These are phyloP conservation scores for Fragaria ananassa DNA, from an alignment of 306 rosid genomes.

Conservation along the genomic window DNA sequence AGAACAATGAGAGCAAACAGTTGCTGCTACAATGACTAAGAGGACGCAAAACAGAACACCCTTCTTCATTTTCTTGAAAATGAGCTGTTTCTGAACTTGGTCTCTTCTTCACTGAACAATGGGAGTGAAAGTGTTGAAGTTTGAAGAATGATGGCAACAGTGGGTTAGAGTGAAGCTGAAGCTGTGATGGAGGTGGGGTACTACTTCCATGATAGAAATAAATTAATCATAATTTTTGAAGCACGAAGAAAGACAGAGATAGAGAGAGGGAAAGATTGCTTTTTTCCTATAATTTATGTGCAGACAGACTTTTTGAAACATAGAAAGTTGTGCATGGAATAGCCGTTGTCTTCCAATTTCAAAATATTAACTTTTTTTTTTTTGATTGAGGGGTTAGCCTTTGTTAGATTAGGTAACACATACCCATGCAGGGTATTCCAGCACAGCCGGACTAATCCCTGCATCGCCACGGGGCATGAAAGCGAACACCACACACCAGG, in stretches of 20 bases:
- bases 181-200: constrained; percentile 29
- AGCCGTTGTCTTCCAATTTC: constrained; percentile 30
- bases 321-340: constrained; percentile 27
- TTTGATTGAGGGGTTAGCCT: too few species aligned
- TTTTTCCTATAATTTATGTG: constrained; percentile 32
- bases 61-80: constrained; percentile 37
- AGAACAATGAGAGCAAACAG: constrained; percentile 34
- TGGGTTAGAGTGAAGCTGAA: constrained; percentile 11
- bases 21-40: constrained; percentile 30
- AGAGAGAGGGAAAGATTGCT: constrained; percentile 6
- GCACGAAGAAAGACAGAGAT: constrained; percentile 27
- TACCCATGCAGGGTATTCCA: too few species aligned
- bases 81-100: constrained; percentile 13
- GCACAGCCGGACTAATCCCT: too few species aligned
- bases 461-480: too few species aligned
- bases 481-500: too few species aligned
- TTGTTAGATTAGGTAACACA: too few species aligned
- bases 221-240: constrained; percentile 32
- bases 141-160: constrained; percentile 21
- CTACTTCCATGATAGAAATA: constrained; percentile 17
- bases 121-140: not conserved
- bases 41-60: constrained; percentile 35
- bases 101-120: not conserved
- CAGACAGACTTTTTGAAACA: constrained; percentile 38
- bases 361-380: constrained; percentile 14